phyloP scores from a whole-genome alignment of 2,329 filamentous ascomycete genomes.

The Claviceps pusilla region DNA sequence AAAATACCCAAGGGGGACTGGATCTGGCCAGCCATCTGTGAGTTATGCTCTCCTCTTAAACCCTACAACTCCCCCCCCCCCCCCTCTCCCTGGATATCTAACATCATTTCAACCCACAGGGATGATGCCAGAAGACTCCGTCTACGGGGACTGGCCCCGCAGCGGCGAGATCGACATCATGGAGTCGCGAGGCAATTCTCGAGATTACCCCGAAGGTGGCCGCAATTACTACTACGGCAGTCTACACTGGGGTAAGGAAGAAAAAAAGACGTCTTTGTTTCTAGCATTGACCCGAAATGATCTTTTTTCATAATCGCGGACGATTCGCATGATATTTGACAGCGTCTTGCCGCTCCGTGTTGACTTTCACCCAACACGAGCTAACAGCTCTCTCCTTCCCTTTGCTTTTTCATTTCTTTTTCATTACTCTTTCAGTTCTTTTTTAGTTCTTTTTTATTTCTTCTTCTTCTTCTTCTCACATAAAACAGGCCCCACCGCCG shows the following conservation, averaged over 20 bases:
- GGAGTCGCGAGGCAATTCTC: slow-evolving; percentile 26
- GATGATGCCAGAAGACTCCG: slow-evolving; percentile 34
- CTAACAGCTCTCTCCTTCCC: too few relatives aligned
- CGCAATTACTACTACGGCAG: slow-evolving; percentile 28
- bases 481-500: slow-evolving; percentile 10
- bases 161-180: slow-evolving; percentile 40
- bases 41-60: neutral
- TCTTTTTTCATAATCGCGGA: slow-evolving; percentile 27
- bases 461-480: too few relatives aligned
- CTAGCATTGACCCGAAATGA: neutral
- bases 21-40: slow-evolving; percentile 35
- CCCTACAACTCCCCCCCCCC: too few relatives aligned
- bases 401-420: too few relatives aligned
- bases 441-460: too few relatives aligned
- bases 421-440: too few relatives aligned
- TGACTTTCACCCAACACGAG: neutral
- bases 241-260: slow-evolving; percentile 30
- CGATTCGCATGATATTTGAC: slow-evolving; percentile 23
- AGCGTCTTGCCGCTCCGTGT: slow-evolving; percentile 4
- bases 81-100: neutral
- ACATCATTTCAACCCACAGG: slow-evolving; percentile 7
- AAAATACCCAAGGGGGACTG: slow-evolving; percentile 38
- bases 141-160: slow-evolving; percentile 35
- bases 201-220: slow-evolving; percentile 26
- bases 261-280: neutral